Evolutionary conservation across 495 filamentous ascomycete genomes (phyloP), one percentile per base, ranked within the genome.

Genomic region (Sordaria brevicollis): DNA sequence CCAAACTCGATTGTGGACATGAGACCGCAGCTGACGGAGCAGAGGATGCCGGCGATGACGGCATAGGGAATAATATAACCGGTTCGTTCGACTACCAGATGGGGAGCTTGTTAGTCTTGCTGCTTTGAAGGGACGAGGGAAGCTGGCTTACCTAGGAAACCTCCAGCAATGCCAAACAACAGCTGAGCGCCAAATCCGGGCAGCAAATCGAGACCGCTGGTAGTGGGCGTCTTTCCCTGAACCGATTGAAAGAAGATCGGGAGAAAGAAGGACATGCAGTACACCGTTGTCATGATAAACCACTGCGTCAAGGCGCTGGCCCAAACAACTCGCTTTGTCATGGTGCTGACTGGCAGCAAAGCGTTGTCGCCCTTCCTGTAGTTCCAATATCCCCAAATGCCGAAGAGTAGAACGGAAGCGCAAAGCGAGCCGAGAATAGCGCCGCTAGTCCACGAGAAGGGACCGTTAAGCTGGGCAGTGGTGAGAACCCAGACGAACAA

Each of bases 381-480:
- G 75, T 96, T 87, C 33, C 90, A 73, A 6, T 67, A 79, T 19
- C 85, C 73, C 78, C 94, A 96, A n/a, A 73, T 69, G 65, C 84
- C 54, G 31, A 85, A 77, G 7, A 93, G 81, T 4, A 91, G 71
- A 5, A 80, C 86, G 62, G 87, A 88, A 10, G 90, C 74, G 15
- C 89, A 81, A 36, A 94, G 84, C 0, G 93, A 81, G 1, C 83
- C 88, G 67, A 93, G 88, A 73, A 93, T 87, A 21, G 86, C 86
- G 34, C 79, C 83, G 57, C 83, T 83, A 35, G 71, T 76, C 92
- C 91, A 94, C 0, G 79, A 70, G 71, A 92, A 90, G 36, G 80
- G 84, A 0, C 92, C 92, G 38, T 91, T 92, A 90, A 91, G 94
- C 73, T 93, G 90, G 10, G 94, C 79, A 0, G 92, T 92, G 0